Evolutionary conservation across 1,284 basidiomycete species (phyloP), one percentile per base, ranked within the genome.

Genomic region (Cryptococcus wingfieldii): DNA sequence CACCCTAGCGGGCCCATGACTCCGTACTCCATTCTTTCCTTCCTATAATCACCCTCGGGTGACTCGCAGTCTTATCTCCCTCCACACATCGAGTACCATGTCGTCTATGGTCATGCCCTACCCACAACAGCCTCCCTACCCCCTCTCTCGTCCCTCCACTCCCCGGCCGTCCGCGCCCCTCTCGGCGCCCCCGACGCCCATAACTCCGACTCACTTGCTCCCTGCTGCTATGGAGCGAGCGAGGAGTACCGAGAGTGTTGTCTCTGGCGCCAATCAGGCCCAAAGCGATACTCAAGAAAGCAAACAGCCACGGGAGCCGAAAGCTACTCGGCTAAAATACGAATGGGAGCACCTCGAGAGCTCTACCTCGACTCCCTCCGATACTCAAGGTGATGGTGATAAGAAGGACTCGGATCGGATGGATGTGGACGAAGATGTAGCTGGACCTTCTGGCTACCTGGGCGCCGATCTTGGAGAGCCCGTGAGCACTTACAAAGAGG

Each of bases 111-210:
- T 68, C 18, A 56, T 66, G 2, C 62, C 64, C 25, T 58, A 63
- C n/a, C 65, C 65, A 13, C 53, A 45, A 23, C 61, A 50, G 6
- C 65, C 59, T 46, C 43, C 43, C 19, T 54, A 54, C 27, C 53
- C 59, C n/a, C 50, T 61, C 37, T 56, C 64, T 2, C 60, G 59
- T 2, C 60, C 64, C 5, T 56, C 58, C 43, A 59, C 66, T 1
- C 64, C 66, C 12, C 55, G 60, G 12, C 53, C 61, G 6, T 53
- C 59, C 18, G 54, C 62, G 44, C 68, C 73, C 3, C 68, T 75
- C 44, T 74, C 72, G 7, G 73, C 73, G 3, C 73, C 73, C 12
- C 65, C 68, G 1, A 75, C 73, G 12, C 73, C 73, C 1, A 68
- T 75, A 42, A 74, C 63, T 18, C 61, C 71, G 5, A 75, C 72